Percentiles rank a stretch among this genome's conserved stretches.
Conservation (phyloP, 331 rosid genomes). For the Ulmus americana region DNA sequence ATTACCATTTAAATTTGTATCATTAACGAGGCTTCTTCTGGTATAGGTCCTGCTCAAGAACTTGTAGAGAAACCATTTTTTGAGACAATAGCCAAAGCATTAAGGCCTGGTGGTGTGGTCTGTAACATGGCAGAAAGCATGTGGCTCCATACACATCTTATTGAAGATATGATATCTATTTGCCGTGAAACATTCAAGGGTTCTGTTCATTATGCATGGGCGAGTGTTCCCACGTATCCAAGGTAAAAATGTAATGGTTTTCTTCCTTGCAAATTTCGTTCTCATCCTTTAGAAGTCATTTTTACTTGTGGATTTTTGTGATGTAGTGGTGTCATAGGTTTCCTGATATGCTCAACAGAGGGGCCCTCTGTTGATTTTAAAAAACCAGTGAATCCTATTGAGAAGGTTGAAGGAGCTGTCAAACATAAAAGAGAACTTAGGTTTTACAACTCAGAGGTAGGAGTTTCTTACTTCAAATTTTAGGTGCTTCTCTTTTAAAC, state of each 20-base stretch:
- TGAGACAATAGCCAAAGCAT: constrained; percentile 71
- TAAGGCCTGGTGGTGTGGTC: constrained; percentile 89
- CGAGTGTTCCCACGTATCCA: constrained; percentile 93
- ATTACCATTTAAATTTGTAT: not conserved
- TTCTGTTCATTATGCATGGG: constrained; percentile 86
- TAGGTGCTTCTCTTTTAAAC: not conserved
- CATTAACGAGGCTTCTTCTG: constrained; percentile 6
- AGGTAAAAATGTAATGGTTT: constrained; percentile 37
- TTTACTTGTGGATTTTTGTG: constrained; percentile 14
- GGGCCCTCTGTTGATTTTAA: constrained; percentile 81
- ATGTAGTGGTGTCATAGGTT: constrained; percentile 88
- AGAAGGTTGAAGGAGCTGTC: constrained; percentile 69
- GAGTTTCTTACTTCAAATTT: not conserved
- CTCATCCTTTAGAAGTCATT: not conserved
- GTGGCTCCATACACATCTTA: constrained; percentile 99
- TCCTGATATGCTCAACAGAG: constrained; percentile 72
- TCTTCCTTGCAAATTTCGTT: not conserved
- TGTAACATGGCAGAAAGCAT: constrained; percentile 99
- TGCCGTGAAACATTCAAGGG: constrained; percentile 75
- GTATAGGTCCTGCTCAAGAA: constrained; percentile 90
- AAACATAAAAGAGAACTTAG: constrained; percentile 60
- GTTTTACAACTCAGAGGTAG: constrained; percentile 86
- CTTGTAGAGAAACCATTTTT: constrained; percentile 95
- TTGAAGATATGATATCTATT: constrained; percentile 68
- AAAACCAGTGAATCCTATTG: constrained; percentile 80